phyloP scores from a whole-genome alignment of 345 rosid species.

The Dimocarpus longan region DNA sequence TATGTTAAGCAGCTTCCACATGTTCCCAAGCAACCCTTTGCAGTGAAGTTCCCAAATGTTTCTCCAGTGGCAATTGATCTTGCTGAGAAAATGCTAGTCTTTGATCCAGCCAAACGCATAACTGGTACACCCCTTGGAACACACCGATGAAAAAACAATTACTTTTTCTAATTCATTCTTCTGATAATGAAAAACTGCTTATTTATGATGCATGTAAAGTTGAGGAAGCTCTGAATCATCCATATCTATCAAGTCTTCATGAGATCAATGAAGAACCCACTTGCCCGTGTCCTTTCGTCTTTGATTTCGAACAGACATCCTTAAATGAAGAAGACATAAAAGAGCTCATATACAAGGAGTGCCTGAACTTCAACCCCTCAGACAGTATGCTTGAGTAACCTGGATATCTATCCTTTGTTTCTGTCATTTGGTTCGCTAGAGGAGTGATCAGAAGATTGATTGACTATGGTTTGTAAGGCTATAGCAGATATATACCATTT shows the following conservation, averaged over 20 bases:
- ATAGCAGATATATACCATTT: not conserved
- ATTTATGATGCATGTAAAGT: slow-evolving; percentile 37
- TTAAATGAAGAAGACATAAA: slow-evolving; percentile 80
- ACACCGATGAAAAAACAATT: not conserved
- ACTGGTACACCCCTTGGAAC: slow-evolving; percentile 45
- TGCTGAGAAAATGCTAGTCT: slow-evolving; percentile 81
- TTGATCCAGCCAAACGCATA: slow-evolving; percentile 85
- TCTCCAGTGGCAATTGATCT: slow-evolving; percentile 79
- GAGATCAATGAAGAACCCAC: slow-evolving; percentile 93
- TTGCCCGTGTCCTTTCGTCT: slow-evolving; percentile 62
- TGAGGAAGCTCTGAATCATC: slow-evolving; percentile 80
- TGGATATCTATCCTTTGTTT: not conserved
- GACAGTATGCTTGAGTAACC: slow-evolving; percentile 39
- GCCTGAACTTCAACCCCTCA: slow-evolving; percentile 52
- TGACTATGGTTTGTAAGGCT: slow-evolving; percentile 6
- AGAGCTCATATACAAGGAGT: slow-evolving; percentile 76
- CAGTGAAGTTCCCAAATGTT: slow-evolving; percentile 58
- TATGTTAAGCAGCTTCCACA: slow-evolving; percentile 79
- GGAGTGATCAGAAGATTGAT: slow-evolving; percentile 9
- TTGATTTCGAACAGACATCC: slow-evolving; percentile 70
- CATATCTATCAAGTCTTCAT: slow-evolving; percentile 77
- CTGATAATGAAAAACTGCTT: slow-evolving; percentile 15
- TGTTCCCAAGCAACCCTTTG: slow-evolving; percentile 69
- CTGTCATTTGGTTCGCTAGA: slow-evolving; percentile 7
- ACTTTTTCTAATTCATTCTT: not conserved